These are phyloP conservation scores for Catenaria anguillulae DNA, from an alignment of 371 early-diverging fungal genomes.

Conservation along the genomic window DNA sequence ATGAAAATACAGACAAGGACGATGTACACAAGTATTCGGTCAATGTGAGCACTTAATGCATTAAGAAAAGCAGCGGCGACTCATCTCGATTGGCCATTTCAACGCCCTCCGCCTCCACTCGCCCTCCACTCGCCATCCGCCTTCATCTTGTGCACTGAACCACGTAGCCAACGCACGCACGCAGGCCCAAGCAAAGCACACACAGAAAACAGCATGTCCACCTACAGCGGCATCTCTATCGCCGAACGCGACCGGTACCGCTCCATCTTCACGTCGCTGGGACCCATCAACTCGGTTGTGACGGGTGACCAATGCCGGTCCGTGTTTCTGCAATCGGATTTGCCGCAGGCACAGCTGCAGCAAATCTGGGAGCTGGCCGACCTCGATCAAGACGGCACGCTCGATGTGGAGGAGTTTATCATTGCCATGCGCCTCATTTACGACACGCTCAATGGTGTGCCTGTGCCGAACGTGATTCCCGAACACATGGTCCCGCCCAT, in stretches of 20 bases:
- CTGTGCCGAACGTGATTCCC: background rate
- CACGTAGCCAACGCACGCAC: too few species aligned
- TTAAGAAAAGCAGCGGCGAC: too few species aligned
- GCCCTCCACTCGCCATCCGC: too few species aligned
- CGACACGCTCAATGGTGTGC: constrained; percentile 2
- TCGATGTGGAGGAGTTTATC: constrained; percentile 34
- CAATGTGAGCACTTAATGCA: too few species aligned
- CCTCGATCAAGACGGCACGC: constrained; percentile 25
- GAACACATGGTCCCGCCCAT: constrained; percentile 3
- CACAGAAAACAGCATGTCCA: too few species aligned
- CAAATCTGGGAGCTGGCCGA: constrained; percentile 35
- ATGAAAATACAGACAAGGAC: too few species aligned
- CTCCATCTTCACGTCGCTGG: background rate
- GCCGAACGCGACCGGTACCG: constrained; percentile 2
- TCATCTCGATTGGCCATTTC: too few species aligned
- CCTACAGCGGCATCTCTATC: background rate
- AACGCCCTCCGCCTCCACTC: too few species aligned
- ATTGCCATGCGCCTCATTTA: constrained; percentile 35
- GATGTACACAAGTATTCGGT: too few species aligned
- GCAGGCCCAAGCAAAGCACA: too few species aligned
- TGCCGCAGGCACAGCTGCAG: constrained; percentile 23
- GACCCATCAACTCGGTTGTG: background rate
- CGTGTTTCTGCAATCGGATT: constrained; percentile 15
- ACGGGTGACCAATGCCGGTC: background rate
- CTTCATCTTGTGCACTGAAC: too few species aligned